Evolutionary conservation across 305 asterid genomes (phyloP), one percentile per base, ranked within the genome.

Genomic region (Salvia sclarea): DNA sequence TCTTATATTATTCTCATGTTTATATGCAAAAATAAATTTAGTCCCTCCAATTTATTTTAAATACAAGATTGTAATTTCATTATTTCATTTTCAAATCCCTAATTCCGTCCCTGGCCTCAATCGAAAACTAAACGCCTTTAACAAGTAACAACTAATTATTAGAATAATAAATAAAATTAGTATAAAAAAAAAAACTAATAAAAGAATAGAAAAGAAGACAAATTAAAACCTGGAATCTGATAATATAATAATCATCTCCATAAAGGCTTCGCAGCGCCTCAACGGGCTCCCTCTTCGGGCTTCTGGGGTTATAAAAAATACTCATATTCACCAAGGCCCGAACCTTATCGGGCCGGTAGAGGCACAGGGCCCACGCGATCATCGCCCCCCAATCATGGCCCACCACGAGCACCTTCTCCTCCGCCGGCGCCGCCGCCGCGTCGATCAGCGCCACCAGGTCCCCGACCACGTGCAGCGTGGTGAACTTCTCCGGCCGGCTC

Each of bases 331-430:
- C 82, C 81, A 84, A 44, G 13, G 84, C 87, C 61, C 83, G 81
- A 3, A 88, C 79, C 78, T 76, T 81, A 55, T 88, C 89, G 18
- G 92, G 89, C 31, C 90, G 70, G 40, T 80, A 84, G 80, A 84
- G 5, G 61, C 86, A 81, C 66, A 88, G 24, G 0, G 68, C 65
- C 95, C 92, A 88, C 10, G 86, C 89, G 2, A 86, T 66, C 6
- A 82, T 0, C 9, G 90, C 95, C 13, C 95, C 92, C 95, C 95
- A 86, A 22, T 86, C 95, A 73, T 88, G 90, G 6, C 86, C 92
- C 71, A 88, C 90, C 52, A 88, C 81, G 24, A 84, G 81, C 75
- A 88, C 92, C 81, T 76, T 82, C 33, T 57, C 40, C n/a, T n/a
- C n/a, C n/a, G n/a, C n/a, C 30, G 84, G 72, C 16, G 79, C 71